Percentiles rank a stretch among this genome's conserved stretches.
Evolutionary conservation across 2,329 filamentous ascomycete genomes (phyloP).

Genomic region (Cryphonectria naterciae): DNA sequence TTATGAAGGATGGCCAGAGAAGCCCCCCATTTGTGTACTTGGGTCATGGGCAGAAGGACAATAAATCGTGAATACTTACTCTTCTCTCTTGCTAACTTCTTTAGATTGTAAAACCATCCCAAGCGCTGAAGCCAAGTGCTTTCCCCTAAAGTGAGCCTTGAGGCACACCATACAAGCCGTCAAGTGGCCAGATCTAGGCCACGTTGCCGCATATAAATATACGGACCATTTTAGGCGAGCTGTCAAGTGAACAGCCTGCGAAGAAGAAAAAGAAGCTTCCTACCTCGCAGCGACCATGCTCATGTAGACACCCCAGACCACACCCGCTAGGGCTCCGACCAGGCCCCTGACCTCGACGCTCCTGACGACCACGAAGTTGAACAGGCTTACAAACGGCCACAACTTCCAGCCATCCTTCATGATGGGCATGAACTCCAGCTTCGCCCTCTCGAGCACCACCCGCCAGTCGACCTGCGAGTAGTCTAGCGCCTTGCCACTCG

Average conservation of each 20-base stretch:
- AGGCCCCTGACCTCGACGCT: slow-evolving; percentile 68
- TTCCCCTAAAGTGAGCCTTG: too few species aligned
- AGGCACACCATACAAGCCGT: background rate
- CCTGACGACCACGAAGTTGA: slow-evolving; percentile 68
- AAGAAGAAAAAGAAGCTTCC: too few species aligned
- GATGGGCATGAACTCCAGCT: slow-evolving; percentile 65
- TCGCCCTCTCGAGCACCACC: slow-evolving; percentile 47
- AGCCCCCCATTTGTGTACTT: too few species aligned
- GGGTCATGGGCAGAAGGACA: too few species aligned
- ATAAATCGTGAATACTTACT: too few species aligned
- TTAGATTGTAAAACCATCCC: too few species aligned
- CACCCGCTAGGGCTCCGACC: slow-evolving; percentile 68
- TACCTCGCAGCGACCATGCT: slow-evolving; percentile 57
- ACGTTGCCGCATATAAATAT: background rate
- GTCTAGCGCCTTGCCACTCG: slow-evolving; percentile 45
- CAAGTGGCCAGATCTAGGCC: background rate
- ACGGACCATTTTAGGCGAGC: background rate
- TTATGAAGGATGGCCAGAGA: too few species aligned
- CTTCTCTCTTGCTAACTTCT: too few species aligned
- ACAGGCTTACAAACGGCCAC: slow-evolving; percentile 69
- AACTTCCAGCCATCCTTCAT: slow-evolving; percentile 71
- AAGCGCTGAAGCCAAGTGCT: too few species aligned
- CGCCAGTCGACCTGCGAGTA: slow-evolving; percentile 50
- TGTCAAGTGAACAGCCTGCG: too few species aligned
- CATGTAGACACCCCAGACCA: slow-evolving; percentile 73